A percentile compares a stretch with the other conserved stretches of the same genome.
Evolutionary conservation across 1,139 yeast genomes (phyloP).

Genomic region (Pichia sorboxylosa): DNA sequence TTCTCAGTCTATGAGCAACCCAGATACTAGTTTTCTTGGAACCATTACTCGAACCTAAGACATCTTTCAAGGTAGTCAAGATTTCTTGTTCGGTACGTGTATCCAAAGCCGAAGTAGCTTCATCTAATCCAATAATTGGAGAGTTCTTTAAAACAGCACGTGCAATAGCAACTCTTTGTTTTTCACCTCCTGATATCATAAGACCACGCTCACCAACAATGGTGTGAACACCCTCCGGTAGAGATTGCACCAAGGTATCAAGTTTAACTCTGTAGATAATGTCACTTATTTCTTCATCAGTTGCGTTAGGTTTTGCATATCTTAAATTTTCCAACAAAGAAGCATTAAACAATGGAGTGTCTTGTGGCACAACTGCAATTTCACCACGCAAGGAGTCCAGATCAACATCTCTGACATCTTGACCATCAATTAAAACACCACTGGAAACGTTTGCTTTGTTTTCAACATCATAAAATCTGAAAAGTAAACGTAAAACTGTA

Average conservation of each 20-base stretch:
- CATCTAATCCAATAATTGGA: conserved; percentile 90
- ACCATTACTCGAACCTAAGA: conserved; percentile 10
- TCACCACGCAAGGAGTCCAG: conserved; percentile 61
- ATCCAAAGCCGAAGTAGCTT: conserved; percentile 93
- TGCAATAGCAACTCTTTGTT: conserved; percentile 90
- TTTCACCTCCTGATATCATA: conserved; percentile 98
- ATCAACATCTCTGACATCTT: conserved; percentile 68
- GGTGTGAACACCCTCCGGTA: conserved; percentile 79
- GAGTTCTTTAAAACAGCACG: conserved; percentile 73
- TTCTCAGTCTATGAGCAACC: conserved; percentile 87
- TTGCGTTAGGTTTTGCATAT: conserved; percentile 70
- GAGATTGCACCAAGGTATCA: conserved; percentile 45
- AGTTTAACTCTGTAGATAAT: conserved; percentile 66
- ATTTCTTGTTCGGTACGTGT: conserved; percentile 90
- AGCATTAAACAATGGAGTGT: conserved; percentile 90
- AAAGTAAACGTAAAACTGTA: conserved; percentile 70
- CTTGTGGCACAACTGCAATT: conserved; percentile 95
- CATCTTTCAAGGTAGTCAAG: conserved; percentile 52
- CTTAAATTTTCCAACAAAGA: conserved; percentile 78
- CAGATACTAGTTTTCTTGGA: conserved; percentile 67
- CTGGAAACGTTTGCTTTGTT: conserved; percentile 38
- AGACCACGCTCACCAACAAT: conserved; percentile 97
- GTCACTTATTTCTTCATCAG: conserved; percentile 55
- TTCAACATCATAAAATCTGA: conserved; percentile 79
- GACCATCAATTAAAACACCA: conserved; percentile 69